Percentiles rank a stretch among this genome's conserved stretches.
Evolutionary conservation across 2,329 filamentous ascomycete species (phyloP).

Genomic region (Talaromyces sp.): DNA sequence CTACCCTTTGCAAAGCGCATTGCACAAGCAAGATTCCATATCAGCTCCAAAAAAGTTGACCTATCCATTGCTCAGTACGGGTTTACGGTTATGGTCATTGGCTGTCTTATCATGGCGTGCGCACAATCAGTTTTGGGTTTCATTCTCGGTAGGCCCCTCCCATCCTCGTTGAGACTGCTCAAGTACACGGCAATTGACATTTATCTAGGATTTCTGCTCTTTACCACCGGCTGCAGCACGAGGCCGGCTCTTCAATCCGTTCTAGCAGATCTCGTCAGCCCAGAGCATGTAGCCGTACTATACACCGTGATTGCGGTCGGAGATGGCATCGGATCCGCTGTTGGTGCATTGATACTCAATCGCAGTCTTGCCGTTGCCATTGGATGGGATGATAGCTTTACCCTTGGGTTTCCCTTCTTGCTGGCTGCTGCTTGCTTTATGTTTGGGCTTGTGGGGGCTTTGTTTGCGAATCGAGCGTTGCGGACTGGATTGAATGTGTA

Average conservation of each 20-base stretch:
- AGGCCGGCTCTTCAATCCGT: slow-evolving; percentile 1
- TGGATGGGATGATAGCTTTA: background rate
- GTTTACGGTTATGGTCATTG: background rate
- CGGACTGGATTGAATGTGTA: background rate
- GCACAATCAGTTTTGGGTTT: background rate
- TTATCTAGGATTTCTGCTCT: background rate
- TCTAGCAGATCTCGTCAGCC: slow-evolving; percentile 5
- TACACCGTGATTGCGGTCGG: slow-evolving; percentile 3
- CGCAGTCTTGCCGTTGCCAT: slow-evolving; percentile 6
- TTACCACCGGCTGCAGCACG: slow-evolving; percentile 8
- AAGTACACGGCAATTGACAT: background rate
- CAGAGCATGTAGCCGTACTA: background rate
- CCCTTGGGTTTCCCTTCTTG: slow-evolving; percentile 3
- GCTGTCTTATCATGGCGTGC: slow-evolving; percentile 1
- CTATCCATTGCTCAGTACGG: slow-evolving; percentile 6
- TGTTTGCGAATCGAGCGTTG: slow-evolving; percentile 6
- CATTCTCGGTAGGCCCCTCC: background rate
- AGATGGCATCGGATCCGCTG: background rate
- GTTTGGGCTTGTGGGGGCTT: slow-evolving; percentile 1
- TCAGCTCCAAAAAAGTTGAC: background rate
- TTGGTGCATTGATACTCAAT: slow-evolving; percentile 6
- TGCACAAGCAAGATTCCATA: background rate
- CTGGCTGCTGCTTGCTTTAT: background rate
- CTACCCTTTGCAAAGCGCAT: background rate
- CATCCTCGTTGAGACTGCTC: background rate